A percentile compares a stretch with the other conserved stretches of the same genome.
Evolutionary conservation across 2,329 filamentous ascomycete species (phyloP).

Genomic region (Sclerotinia subarctica): DNA sequence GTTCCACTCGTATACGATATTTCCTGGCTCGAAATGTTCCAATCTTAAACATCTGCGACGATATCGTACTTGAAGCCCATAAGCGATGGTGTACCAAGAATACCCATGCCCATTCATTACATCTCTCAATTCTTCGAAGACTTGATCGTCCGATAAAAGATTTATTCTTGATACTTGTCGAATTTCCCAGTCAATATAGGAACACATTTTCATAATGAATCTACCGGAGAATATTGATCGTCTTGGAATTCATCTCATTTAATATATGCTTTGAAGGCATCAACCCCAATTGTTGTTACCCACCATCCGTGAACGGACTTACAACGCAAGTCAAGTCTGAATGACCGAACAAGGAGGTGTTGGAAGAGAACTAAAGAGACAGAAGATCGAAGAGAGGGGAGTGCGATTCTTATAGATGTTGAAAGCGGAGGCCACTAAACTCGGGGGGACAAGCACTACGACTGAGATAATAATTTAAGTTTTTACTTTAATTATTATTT

Average conservation of each 20-base stretch:
- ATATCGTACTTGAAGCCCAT: slow-evolving; percentile 7
- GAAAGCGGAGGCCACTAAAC: too few relatives aligned
- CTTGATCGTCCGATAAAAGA: slow-evolving; percentile 18
- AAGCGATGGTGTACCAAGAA: slow-evolving; percentile 21
- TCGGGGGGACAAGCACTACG: too few relatives aligned
- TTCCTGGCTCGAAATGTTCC: slow-evolving; percentile 22
- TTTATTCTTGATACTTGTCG: slow-evolving; percentile 17
- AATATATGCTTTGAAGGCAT: neutral
- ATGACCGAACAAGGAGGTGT: too few relatives aligned
- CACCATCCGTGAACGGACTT: neutral
- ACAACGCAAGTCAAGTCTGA: too few relatives aligned
- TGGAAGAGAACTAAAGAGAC: too few relatives aligned
- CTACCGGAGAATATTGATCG: neutral
- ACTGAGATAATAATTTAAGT: too few relatives aligned
- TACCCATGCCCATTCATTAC: slow-evolving; percentile 21
- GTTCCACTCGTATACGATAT: slow-evolving; percentile 26
- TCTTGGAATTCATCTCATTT: neutral
- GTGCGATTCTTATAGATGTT: too few relatives aligned
- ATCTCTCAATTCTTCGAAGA: slow-evolving; percentile 17
- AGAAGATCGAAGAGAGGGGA: too few relatives aligned
- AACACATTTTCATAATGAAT: neutral
- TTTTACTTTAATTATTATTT: too few relatives aligned
- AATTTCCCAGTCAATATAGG: slow-evolving; percentile 18
- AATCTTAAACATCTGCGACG: slow-evolving; percentile 8
- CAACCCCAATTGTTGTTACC: neutral